Evolutionary conservation across 441 rosid species (phyloP).

Genomic region (Dalechampia spathulata): DNA sequence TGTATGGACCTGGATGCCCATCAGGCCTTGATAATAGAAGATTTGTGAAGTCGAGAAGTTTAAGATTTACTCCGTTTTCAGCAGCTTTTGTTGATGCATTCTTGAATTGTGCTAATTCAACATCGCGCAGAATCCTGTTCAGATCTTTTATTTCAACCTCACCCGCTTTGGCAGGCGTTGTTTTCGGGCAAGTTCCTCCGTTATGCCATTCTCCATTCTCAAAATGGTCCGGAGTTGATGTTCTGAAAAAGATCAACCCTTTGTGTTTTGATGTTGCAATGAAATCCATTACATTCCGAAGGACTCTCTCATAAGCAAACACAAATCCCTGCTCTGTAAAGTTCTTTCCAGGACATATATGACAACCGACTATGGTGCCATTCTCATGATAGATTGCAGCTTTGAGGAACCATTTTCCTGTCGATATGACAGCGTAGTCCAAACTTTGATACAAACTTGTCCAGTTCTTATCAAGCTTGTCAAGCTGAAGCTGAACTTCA

Average conservation of each 20-base stretch:
- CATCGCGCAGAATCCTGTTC: constrained; percentile 43
- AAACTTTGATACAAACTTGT: constrained; percentile 37
- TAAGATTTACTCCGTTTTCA: constrained; percentile 39
- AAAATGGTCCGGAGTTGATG: constrained; percentile 88
- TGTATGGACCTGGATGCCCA: constrained; percentile 91
- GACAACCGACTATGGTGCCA: constrained; percentile 57
- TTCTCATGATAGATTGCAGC: constrained; percentile 80
- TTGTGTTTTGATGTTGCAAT: constrained; percentile 43
- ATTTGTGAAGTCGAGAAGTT: constrained; percentile 69
- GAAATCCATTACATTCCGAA: constrained; percentile 48
- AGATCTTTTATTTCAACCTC: constrained; percentile 56
- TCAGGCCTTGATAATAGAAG: constrained; percentile 67
- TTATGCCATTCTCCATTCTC: constrained; percentile 91
- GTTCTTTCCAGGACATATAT: constrained; percentile 56
- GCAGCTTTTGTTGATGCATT: constrained; percentile 40
- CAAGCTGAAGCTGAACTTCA: constrained; percentile 66
- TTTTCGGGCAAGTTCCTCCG: constrained; percentile 67
- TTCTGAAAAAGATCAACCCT: constrained; percentile 58
- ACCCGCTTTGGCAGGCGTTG: constrained; percentile 54
- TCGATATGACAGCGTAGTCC: constrained; percentile 68
- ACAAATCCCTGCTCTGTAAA: constrained; percentile 63
- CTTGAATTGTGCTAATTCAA: constrained; percentile 51
- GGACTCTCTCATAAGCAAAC: constrained; percentile 60
- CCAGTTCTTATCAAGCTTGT: constrained; percentile 77
- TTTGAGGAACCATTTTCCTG: constrained; percentile 93